Conservation (phyloP, 2,329 filamentous ascomycete genomes). For the Talaromyces funiculosus region DNA sequence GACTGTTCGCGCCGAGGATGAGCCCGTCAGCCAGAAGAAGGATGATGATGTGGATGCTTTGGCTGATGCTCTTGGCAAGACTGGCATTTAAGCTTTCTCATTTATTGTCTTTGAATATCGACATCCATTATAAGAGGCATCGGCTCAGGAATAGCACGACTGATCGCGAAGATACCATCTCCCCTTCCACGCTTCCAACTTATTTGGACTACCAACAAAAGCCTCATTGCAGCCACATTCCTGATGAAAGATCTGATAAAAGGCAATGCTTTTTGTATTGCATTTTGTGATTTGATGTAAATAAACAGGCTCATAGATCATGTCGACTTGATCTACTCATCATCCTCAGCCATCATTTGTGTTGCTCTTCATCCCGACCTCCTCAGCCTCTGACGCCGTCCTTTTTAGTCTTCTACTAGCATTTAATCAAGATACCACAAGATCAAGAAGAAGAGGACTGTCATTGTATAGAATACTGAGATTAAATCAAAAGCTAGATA, state of each 20-base stretch:
- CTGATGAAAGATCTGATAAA: not conserved
- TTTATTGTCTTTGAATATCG: no score
- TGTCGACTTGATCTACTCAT: not conserved
- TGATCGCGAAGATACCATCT: not conserved
- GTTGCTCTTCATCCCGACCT: not conserved
- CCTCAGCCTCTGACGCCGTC: not conserved
- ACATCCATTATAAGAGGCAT: not conserved
- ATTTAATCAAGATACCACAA: not conserved
- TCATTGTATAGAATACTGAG: not conserved
- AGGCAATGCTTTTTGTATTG: not conserved
- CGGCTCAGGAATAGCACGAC: not conserved
- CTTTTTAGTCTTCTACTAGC: not conserved
- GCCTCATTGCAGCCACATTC: not conserved
- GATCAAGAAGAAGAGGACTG: no score
- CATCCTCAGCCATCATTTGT: not conserved
- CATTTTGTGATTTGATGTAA: not conserved
- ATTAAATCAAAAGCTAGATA: not conserved
- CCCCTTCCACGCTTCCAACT: not conserved
- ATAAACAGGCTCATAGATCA: not conserved
- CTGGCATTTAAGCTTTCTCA: slow-evolving; percentile 32
- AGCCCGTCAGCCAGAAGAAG: slow-evolving; percentile 65
- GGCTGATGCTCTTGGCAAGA: slow-evolving; percentile 69
- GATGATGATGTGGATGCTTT: slow-evolving; percentile 77
- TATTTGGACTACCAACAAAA: not conserved
- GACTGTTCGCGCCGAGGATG: slow-evolving; percentile 48